Evolutionary conservation across 495 filamentous ascomycete genomes (phyloP), one percentile per base, ranked within the genome.

Genomic region (Aspergillus hancockii): DNA sequence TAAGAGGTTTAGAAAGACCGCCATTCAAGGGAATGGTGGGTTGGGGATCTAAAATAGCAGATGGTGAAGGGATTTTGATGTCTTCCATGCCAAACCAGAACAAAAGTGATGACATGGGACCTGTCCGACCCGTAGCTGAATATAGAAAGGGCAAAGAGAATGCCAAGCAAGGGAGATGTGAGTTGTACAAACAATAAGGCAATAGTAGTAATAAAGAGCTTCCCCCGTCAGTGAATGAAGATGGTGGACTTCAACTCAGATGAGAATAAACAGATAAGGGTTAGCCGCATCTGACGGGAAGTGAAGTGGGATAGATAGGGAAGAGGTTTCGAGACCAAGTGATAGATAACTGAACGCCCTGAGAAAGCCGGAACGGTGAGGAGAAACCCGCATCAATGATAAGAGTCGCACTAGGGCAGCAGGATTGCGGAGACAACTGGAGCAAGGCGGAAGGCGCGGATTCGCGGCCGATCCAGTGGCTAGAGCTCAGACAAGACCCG

Each of bases 1-100:
- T 52, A 57, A 67, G 47, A 63, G 76, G 57, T 41, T 77, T 67
- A 55, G 76, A 63, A 66, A 60, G 58, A 3, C 68, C 54, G 19
- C 64, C 61, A 46, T 66, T 47, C 52, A 61, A 60, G n/a, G 67
- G 38, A 18, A 61, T 62, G 25, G 72, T 50, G 52, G 78, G 64
- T 52, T 78, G 71, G 41, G 78, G 75, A 54, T 79, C 71, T 65
- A 86, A 72, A 68, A 85, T 83, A 45, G 78, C 82, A 52, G 86
- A 84, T 41, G 87, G 84, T 25, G 85, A 85, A 52, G 84, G 84
- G 56, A 88, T 85, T 67, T 76, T 80, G 69, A 88, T 86, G 45
- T 79, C 79, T 75, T 84, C 86, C 83, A 85, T 85, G 60, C 72
- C 74, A 64, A 65, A 54, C 74, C 65, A 65, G 54, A 41, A 22